phyloP scores from a whole-genome alignment of 2,329 filamentous ascomycete genomes.

The Aspergillus spinulosporus region DNA sequence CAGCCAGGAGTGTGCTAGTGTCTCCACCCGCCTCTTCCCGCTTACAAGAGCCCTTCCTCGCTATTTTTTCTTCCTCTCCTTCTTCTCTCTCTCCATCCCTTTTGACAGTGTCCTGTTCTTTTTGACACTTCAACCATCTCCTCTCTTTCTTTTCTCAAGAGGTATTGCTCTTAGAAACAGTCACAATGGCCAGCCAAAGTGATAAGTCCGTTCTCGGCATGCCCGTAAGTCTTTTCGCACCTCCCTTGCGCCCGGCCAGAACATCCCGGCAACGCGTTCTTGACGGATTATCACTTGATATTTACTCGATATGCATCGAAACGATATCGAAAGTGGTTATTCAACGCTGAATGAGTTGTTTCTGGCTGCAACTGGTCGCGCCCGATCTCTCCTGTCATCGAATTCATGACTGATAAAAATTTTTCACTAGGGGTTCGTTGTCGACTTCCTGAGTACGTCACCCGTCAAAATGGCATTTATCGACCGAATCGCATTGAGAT shows the following conservation, averaged over 20 bases:
- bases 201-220: slow-evolving; percentile 58
- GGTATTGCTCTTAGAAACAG: slow-evolving; percentile 43
- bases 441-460: slow-evolving; percentile 97
- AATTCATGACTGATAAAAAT: slow-evolving; percentile 32
- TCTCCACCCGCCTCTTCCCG: slow-evolving; percentile 38
- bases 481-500: slow-evolving; percentile 9
- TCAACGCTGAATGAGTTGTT: not conserved
- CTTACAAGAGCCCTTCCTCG: slow-evolving; percentile 38
- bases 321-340: not conserved
- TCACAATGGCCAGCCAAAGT: slow-evolving; percentile 50
- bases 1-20: slow-evolving; percentile 29
- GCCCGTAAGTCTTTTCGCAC: slow-evolving; percentile 43
- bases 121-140: slow-evolving; percentile 36
- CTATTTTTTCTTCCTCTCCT: slow-evolving; percentile 43
- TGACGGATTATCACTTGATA: not conserved
- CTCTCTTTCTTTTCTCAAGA: slow-evolving; percentile 43
- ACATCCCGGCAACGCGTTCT: slow-evolving; percentile 15
- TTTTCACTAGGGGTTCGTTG: slow-evolving; percentile 76
- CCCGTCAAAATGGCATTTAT: slow-evolving; percentile 12
- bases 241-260: slow-evolving; percentile 18
- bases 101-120: slow-evolving; percentile 33
- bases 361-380: slow-evolving; percentile 7
- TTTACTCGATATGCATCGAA: not conserved
- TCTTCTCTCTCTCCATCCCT: slow-evolving; percentile 44
- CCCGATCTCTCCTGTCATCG: not conserved